A percentile compares a stretch with the other conserved stretches of the same genome.
phyloP scores from a whole-genome alignment of 495 filamentous ascomycete species.

The Xylaria intraflava region DNA sequence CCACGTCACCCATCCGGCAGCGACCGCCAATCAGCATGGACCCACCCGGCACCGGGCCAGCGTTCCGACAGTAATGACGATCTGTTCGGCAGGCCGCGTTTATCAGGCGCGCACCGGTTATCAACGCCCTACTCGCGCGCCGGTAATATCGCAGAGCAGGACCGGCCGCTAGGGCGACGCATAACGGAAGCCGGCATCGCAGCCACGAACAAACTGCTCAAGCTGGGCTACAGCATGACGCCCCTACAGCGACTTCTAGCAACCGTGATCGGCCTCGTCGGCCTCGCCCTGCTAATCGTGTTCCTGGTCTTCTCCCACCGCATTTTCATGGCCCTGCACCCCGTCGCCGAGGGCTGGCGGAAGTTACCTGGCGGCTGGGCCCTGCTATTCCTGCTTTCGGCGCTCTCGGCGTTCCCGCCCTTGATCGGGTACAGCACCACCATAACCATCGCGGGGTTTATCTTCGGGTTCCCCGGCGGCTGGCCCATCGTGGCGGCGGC shows the following conservation, averaged over 20 bases:
- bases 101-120: slow-evolving; percentile 8
- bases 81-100: neutral
- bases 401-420: slow-evolving; percentile 78
- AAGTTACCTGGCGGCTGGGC: slow-evolving; percentile 63
- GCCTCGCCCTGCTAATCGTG: slow-evolving; percentile 50
- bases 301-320: slow-evolving; percentile 69
- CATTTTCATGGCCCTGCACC: slow-evolving; percentile 66
- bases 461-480: slow-evolving; percentile 88
- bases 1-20: neutral
- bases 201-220: slow-evolving; percentile 16
- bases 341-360: slow-evolving; percentile 67
- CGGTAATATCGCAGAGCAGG: neutral
- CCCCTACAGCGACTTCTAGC: slow-evolving; percentile 55
- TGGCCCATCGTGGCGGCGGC: slow-evolving; percentile 82
- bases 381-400: slow-evolving; percentile 71
- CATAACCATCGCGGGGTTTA: slow-evolving; percentile 81
- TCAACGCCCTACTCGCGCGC: slow-evolving; percentile 15
- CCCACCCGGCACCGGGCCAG: slow-evolving; percentile 1
- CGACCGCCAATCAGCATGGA: slow-evolving; percentile 11
- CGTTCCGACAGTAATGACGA: neutral
- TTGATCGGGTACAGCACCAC: slow-evolving; percentile 83
- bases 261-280: slow-evolving; percentile 40
- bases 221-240: slow-evolving; percentile 41
- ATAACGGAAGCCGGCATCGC: slow-evolving; percentile 13
- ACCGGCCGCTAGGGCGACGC: slow-evolving; percentile 12